Base-by-base conservation (phyloP, 2,329 filamentous ascomycete genomes). In the Hymenoscyphus occultus region DNA sequence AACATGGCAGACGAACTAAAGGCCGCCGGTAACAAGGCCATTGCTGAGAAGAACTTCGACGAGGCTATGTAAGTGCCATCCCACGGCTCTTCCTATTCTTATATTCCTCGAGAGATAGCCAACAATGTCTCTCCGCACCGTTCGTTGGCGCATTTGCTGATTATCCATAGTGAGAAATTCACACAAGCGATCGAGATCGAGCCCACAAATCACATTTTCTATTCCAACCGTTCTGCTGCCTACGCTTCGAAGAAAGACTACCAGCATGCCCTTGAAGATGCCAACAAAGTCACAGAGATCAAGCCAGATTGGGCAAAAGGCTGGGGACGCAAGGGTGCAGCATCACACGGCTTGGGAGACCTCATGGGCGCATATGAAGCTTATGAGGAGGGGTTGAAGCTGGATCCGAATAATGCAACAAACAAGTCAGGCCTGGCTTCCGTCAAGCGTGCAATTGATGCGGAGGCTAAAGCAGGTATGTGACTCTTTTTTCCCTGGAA, bases 251-350 rank as follows among this genome's bases (percentile, higher is more conserved):
- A 97, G 79, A 92, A 89, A 78, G 87, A 98, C 65, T 99, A 91
- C 83, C 82, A 90, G 69, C 85, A 90, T 71, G 95, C 95, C 22
- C 82, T 98, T 32, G 84, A 90, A 69, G 95, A 99, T 83, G 95
- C 95, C 65, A 89, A 89, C 76, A 97, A 97, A 84, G 95, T 92
- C 2, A 96, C 90, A 63, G 87, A 96, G 79, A 83, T 99, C 78
- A 98, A 99, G 84, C 90, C 94, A 13, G 95, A 98, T 82, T 99
- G 95, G 95, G 88, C 92, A 66, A 98, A 98, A 81, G 95, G 95
- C 71, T 97, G 92, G 90, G 90, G 91, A 65, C 89, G 95, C 67
- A 97, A 97, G 78, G 95, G 94, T 71, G 90, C 93, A 69, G 95
- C 95, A 64, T 84, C 93, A 40, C 95, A 97, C 78, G 95, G 95